phyloP scores from a whole-genome alignment of 1,284 basidiomycete species.

The Cutaneotrichosporon sp. region DNA sequence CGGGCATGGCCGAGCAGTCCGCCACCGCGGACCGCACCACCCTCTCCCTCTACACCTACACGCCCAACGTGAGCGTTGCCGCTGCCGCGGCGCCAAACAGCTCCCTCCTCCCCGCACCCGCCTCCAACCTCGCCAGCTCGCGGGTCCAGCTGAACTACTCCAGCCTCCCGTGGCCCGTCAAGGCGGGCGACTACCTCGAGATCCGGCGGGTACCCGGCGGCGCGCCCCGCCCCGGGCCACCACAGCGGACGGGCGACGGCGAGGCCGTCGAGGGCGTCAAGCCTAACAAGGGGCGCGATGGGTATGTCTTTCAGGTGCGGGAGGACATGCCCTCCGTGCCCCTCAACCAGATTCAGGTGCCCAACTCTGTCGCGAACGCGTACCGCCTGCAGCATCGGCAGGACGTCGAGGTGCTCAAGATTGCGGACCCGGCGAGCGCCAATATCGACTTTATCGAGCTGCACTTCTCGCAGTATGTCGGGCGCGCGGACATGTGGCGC shows the following conservation, averaged over 20 bases:
- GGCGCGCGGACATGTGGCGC: conserved; percentile 91
- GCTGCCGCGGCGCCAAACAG: neutral
- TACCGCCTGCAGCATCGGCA: conserved; percentile 52
- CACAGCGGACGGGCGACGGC: conserved; percentile 20
- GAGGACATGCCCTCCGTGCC: conserved; percentile 41
- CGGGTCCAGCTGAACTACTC: conserved; percentile 38
- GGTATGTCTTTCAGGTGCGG: conserved; percentile 45
- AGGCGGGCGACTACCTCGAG: conserved; percentile 46
- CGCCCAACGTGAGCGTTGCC: neutral
- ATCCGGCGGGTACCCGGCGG: conserved; percentile 32
- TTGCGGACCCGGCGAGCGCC: conserved; percentile 58
- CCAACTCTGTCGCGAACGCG: conserved; percentile 43
- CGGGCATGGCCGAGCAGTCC: neutral
- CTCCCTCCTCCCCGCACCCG: conserved; percentile 10
- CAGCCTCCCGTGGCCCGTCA: conserved; percentile 40
- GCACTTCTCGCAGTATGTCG: conserved; percentile 88
- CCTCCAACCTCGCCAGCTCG: conserved; percentile 26
- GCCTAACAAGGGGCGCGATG: conserved; percentile 37
- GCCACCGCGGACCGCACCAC: conserved; percentile 10
- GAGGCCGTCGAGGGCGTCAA: conserved; percentile 42
- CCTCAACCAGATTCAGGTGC: conserved; percentile 47
- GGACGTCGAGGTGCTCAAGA: conserved; percentile 50
- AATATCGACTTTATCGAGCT: conserved; percentile 82
- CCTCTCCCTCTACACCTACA: conserved; percentile 43
- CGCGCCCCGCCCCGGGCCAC: neutral